These are phyloP conservation scores for Ophiosphaerella herpotricha DNA, from an alignment of 2,329 filamentous ascomycete genomes.

Conservation along the genomic window DNA sequence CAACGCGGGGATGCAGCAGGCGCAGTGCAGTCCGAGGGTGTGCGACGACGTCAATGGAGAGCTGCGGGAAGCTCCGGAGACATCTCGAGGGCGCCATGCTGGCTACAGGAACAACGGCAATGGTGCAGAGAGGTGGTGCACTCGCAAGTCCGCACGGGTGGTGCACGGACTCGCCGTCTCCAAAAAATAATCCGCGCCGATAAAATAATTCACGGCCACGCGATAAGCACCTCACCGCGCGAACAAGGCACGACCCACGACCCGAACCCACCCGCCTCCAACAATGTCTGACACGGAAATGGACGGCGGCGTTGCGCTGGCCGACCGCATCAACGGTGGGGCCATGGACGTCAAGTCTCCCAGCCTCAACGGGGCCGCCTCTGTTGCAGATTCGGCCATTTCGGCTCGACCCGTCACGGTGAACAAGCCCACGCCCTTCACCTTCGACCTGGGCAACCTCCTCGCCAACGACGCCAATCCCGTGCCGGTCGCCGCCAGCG, in stretches of 20 bases:
- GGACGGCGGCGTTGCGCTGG: slow-evolving; percentile 34
- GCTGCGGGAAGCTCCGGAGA: slow-evolving; percentile 37
- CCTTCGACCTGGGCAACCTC: slow-evolving; percentile 87
- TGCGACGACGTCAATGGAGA: slow-evolving; percentile 33
- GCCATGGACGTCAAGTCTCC: slow-evolving; percentile 40
- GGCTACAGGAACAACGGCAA: slow-evolving; percentile 12
- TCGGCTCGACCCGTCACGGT: slow-evolving; percentile 41
- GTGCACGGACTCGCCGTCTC: slow-evolving; percentile 4
- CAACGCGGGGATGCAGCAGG: slow-evolving; percentile 27
- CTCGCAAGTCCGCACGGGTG: slow-evolving; percentile 10
- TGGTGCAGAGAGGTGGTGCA: slow-evolving; percentile 7
- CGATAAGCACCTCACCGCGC: not conserved
- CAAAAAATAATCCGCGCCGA: slow-evolving; percentile 24
- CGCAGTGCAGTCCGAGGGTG: slow-evolving; percentile 30
- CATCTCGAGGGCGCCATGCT: slow-evolving; percentile 41
- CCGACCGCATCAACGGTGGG: slow-evolving; percentile 35
- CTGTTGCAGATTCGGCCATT: slow-evolving; percentile 40
- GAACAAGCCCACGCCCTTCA: slow-evolving; percentile 84
- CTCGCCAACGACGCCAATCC: slow-evolving; percentile 88
- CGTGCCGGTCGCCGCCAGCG: slow-evolving; percentile 62
- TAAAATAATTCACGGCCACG: slow-evolving; percentile 1
- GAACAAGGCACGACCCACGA: not conserved
- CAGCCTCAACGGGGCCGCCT: slow-evolving; percentile 27
- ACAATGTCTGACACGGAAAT: slow-evolving; percentile 38
- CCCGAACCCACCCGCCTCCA: not conserved